phyloP scores from a whole-genome alignment of 2,329 filamentous ascomycete genomes.

The Fusarium cicatricum region DNA sequence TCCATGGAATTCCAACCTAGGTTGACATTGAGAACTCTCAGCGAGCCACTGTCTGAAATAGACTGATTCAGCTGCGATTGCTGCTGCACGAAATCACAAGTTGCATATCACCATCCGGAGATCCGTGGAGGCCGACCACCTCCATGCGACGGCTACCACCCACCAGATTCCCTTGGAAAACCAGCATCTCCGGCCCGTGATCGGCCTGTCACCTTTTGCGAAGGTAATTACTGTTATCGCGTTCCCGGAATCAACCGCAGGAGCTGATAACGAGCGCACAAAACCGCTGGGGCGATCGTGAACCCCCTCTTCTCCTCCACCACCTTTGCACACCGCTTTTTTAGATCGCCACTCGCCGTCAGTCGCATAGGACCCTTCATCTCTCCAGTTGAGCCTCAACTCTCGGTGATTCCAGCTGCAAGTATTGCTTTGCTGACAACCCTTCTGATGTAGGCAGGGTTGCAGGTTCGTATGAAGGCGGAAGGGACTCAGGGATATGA shows the following conservation, averaged over 20 bases:
- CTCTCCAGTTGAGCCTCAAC: constrained; percentile 32
- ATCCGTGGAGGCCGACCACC: constrained; percentile 23
- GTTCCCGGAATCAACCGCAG: constrained; percentile 13
- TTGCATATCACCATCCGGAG: constrained; percentile 37
- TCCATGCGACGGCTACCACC: constrained; percentile 20
- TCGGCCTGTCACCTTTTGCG: constrained; percentile 1
- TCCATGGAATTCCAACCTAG: constrained; percentile 12
- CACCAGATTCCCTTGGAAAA: constrained; percentile 3
- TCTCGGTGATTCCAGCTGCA: constrained; percentile 10
- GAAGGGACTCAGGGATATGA: too few species aligned
- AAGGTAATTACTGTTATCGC: constrained; percentile 11
- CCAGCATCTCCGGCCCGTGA: constrained; percentile 5
- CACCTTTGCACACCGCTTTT: constrained; percentile 41
- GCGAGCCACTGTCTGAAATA: constrained; percentile 7
- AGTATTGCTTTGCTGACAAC: background rate
- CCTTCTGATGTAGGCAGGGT: background rate
- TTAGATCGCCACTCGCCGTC: constrained; percentile 20
- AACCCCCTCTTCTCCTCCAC: constrained; percentile 37
- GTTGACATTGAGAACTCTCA: background rate
- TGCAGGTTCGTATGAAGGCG: too few species aligned
- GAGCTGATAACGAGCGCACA: constrained; percentile 20
- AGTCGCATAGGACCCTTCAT: background rate
- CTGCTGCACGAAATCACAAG: constrained; percentile 40
- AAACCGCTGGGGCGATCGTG: constrained; percentile 20
- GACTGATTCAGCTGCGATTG: constrained; percentile 8